phyloP scores from a whole-genome alignment of 202 grass and related monocot genomes.

The Miscanthus sacchariflorus region DNA sequence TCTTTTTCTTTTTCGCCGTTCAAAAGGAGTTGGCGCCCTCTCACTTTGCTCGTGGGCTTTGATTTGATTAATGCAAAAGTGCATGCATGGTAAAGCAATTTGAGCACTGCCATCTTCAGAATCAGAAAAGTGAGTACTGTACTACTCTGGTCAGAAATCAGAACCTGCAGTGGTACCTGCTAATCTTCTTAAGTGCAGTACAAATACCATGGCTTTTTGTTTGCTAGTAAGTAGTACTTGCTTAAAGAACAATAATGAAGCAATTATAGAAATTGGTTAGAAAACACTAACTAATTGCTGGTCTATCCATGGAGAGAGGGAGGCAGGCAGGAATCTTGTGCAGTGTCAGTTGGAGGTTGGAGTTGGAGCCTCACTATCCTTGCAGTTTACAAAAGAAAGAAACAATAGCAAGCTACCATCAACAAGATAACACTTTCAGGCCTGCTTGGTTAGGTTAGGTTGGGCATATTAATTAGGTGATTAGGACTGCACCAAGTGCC shows the following conservation, averaged over 20 bases:
- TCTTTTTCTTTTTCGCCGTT: constrained; percentile 12
- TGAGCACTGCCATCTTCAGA: constrained; percentile 3
- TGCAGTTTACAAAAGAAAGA: not conserved
- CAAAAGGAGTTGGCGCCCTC: constrained; percentile 50
- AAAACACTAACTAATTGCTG: not conserved
- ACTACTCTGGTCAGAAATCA: not conserved
- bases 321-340: constrained; percentile 26
- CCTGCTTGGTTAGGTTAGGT: constrained; percentile 13
- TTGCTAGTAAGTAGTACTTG: not conserved
- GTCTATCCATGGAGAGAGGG: not conserved
- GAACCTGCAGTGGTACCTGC: not conserved
- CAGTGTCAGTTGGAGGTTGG: constrained; percentile 5
- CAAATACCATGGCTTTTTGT: not conserved
- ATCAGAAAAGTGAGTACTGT: not conserved
- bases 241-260: not conserved
- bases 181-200: not conserved
- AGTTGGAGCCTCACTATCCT: constrained; percentile 26
- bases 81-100: not conserved
- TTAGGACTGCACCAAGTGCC: not conserved
- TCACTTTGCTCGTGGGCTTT: not conserved
- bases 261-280: not conserved
- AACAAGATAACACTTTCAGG: constrained; percentile 7
- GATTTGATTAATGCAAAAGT: constrained; percentile 8
- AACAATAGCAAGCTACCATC: not conserved
- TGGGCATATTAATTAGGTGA: not conserved